These are phyloP conservation scores for Penicillium riverlandense DNA, from an alignment of 495 filamentous ascomycete genomes.

Conservation along the genomic window DNA sequence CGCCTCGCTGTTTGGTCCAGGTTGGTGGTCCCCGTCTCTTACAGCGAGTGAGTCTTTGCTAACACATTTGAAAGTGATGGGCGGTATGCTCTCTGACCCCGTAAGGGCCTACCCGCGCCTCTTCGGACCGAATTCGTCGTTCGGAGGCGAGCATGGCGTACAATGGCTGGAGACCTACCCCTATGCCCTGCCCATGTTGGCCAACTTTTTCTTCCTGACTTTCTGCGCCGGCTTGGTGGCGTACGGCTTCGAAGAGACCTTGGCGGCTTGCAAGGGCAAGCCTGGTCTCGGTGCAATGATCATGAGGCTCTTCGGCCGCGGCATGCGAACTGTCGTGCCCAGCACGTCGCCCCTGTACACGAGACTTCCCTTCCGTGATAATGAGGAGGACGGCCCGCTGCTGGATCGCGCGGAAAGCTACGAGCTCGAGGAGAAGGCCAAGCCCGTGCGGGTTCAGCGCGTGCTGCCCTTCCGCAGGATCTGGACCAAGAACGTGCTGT, in stretches of 20 bases:
- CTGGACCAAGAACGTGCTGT: slow-evolving; percentile 70
- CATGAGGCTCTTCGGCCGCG: slow-evolving; percentile 23
- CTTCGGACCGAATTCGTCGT: slow-evolving; percentile 50
- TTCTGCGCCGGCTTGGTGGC: slow-evolving; percentile 49
- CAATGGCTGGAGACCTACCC: slow-evolving; percentile 62
- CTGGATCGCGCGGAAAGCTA: slow-evolving; percentile 31
- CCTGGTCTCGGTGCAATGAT: slow-evolving; percentile 30
- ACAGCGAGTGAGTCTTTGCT: slow-evolving; percentile 2
- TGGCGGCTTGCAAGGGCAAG: slow-evolving; percentile 38
- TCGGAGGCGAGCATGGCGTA: slow-evolving; percentile 48
- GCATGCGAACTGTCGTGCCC: slow-evolving; percentile 19
- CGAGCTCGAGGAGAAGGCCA: slow-evolving; percentile 34
- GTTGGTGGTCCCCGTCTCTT: slow-evolving; percentile 21
- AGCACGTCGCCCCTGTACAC: slow-evolving; percentile 31
- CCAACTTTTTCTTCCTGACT: slow-evolving; percentile 60
- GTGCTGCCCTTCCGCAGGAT: slow-evolving; percentile 63
- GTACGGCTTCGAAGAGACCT: slow-evolving; percentile 60
- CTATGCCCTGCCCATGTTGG: slow-evolving; percentile 69
- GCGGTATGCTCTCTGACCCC: slow-evolving; percentile 68
- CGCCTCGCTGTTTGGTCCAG: slow-evolving; percentile 68
- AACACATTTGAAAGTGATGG: slow-evolving; percentile 39
- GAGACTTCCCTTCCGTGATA: slow-evolving; percentile 28
- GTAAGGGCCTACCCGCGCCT: slow-evolving; percentile 59
- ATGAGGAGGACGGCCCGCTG: slow-evolving; percentile 30
- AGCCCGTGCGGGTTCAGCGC: slow-evolving; percentile 18